A percentile compares a stretch with the other conserved stretches of the same genome.
Evolutionary conservation across 805 yeast genomes (phyloP).

Genomic region (Zygosaccharomyces lentus): DNA sequence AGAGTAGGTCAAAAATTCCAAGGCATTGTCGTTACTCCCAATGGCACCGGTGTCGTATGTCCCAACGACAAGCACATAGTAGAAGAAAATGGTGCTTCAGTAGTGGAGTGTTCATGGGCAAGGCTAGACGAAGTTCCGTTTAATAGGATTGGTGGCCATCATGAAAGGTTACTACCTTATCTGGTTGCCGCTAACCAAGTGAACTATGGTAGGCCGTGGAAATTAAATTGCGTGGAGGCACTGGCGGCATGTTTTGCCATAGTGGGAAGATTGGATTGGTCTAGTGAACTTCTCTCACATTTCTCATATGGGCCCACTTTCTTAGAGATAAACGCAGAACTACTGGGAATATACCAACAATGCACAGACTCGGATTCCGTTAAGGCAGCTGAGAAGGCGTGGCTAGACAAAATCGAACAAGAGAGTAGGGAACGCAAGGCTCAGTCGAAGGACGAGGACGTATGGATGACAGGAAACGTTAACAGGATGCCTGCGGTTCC

Average conservation of each 20-base stretch:
- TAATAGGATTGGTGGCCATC: conserved; percentile 81
- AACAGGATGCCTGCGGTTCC: conserved; percentile 43
- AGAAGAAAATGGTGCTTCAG: conserved; percentile 85
- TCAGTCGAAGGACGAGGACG: conserved; percentile 50
- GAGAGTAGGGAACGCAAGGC: conserved; percentile 62
- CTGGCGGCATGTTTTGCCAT: conserved; percentile 95
- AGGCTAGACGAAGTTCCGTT: conserved; percentile 96
- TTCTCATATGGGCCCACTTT: conserved; percentile 95
- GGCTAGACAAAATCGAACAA: conserved; percentile 63
- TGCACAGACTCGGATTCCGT: conserved; percentile 82
- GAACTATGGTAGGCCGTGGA: conserved; percentile 95
- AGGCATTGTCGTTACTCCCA: conserved; percentile 90
- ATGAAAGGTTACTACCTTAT: conserved; percentile 85
- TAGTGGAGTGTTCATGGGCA: conserved; percentile 99
- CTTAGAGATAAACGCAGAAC: conserved; percentile 72
- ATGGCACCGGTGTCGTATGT: conserved; percentile 84
- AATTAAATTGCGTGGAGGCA: conserved; percentile 93
- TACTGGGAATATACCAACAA: conserved; percentile 64
- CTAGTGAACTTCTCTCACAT: conserved; percentile 64
- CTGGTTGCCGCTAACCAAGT: conserved; percentile 96
- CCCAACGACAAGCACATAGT: conserved; percentile 80
- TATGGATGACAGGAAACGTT: conserved; percentile 77
- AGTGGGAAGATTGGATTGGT: conserved; percentile 89
- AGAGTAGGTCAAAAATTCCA: conserved; percentile 91
- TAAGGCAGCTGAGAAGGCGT: conserved; percentile 63